Percentiles rank a stretch among this genome's conserved stretches.
These are phyloP conservation scores for Pleurotus tuoliensis DNA, from an alignment of 768 basidiomycete genomes.

Conservation along the genomic window DNA sequence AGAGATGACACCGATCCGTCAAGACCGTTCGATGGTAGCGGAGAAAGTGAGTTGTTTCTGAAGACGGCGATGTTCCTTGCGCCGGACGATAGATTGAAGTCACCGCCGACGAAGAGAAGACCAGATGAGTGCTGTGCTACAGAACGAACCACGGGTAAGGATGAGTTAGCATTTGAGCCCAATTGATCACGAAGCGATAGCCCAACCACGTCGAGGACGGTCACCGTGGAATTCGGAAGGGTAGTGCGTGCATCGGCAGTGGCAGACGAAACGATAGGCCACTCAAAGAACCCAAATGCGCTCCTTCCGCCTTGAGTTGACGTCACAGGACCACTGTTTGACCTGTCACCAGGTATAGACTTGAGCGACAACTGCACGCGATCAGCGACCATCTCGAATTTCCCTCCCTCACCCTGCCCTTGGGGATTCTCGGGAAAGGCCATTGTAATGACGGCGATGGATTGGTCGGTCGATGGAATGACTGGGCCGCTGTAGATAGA, in stretches of 20 bases:
- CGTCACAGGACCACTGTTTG: constrained; percentile 27
- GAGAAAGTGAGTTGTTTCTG: constrained; percentile 50
- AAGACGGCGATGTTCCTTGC: constrained; percentile 71
- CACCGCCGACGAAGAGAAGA: constrained; percentile 69
- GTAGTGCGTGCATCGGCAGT: constrained; percentile 55
- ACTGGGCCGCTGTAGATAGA: constrained; percentile 82
- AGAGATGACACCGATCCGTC: constrained; percentile 76
- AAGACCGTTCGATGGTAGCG: constrained; percentile 64
- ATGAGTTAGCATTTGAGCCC: constrained; percentile 39
- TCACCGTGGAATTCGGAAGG: constrained; percentile 68
- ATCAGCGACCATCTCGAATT: constrained; percentile 83
- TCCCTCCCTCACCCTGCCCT: constrained; percentile 60
- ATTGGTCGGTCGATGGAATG: constrained; percentile 66
- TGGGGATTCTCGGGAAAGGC: constrained; percentile 60
- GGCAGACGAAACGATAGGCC: constrained; percentile 50
- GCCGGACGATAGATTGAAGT: constrained; percentile 60
- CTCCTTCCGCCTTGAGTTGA: constrained; percentile 27
- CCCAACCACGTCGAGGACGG: constrained; percentile 60
- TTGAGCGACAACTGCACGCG: constrained; percentile 75
- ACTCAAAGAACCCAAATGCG: constrained; percentile 89
- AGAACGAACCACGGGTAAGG: constrained; percentile 41
- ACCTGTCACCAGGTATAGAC: constrained; percentile 40
- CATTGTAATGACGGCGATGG: constrained; percentile 74
- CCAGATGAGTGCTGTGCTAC: constrained; percentile 67
- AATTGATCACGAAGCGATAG: constrained; percentile 58